These are phyloP conservation scores for Globisporangium parvum DNA, from an alignment of 352 stramenopile species.

Conservation along the genomic window DNA sequence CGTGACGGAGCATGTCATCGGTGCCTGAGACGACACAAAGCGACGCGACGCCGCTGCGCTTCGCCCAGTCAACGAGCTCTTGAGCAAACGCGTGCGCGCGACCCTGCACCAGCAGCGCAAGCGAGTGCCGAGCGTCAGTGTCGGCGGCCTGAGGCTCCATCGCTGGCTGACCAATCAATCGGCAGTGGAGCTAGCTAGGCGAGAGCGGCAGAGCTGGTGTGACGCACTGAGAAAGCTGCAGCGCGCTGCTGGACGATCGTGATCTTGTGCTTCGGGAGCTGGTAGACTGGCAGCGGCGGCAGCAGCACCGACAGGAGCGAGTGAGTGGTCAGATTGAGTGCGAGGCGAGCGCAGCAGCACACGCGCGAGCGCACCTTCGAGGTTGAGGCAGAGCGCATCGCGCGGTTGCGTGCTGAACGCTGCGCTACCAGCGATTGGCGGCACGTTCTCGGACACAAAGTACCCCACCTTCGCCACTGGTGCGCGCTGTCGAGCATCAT, in stretches of 20 bases:
- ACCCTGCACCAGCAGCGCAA: slow-evolving; percentile 24
- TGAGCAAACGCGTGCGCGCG: slow-evolving; percentile 36
- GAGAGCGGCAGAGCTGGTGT: not conserved
- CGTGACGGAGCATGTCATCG: slow-evolving; percentile 80
- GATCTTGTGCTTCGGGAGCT: slow-evolving; percentile 49
- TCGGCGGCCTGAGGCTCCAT: no score
- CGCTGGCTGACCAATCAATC: not conserved
- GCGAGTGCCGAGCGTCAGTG: not conserved
- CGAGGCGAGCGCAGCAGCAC: no score
- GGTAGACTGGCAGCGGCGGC: slow-evolving; percentile 40
- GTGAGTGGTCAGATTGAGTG: no score
- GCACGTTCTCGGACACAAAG: slow-evolving; percentile 51
- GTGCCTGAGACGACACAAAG: slow-evolving; percentile 56
- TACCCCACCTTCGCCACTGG: slow-evolving; percentile 43
- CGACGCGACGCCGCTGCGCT: slow-evolving; percentile 28
- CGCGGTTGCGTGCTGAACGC: slow-evolving; percentile 41
- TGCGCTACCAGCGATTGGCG: slow-evolving; percentile 51
- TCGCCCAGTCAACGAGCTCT: slow-evolving; percentile 58
- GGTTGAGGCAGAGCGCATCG: slow-evolving; percentile 59
- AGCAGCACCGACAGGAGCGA: no score
- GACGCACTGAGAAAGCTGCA: slow-evolving; percentile 33
- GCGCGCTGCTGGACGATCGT: slow-evolving; percentile 77
- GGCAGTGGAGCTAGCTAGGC: not conserved
- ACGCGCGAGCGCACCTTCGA: slow-evolving; percentile 39
- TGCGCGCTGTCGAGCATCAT: slow-evolving; percentile 19